These are phyloP conservation scores for Wickerhamiella hasegawae DNA, from an alignment of 805 yeast genomes.

Conservation along the genomic window DNA sequence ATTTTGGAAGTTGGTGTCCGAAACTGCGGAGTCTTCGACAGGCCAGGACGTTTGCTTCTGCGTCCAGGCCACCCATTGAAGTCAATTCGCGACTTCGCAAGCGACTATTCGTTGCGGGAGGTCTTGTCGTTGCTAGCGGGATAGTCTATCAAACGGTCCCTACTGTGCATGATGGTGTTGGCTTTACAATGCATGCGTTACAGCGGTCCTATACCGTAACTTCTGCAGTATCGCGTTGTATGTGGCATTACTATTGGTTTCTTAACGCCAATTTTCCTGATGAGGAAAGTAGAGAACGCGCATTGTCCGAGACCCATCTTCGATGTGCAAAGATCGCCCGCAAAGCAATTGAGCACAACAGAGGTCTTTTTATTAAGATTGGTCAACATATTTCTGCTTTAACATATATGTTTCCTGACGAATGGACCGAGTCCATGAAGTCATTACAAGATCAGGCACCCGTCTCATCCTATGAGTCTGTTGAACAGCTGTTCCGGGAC, in stretches of 20 bases:
- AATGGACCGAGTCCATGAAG: conserved; percentile 92
- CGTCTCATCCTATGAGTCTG: conserved; percentile 50
- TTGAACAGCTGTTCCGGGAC: conserved; percentile 43
- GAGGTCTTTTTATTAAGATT: conserved; percentile 83
- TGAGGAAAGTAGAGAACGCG: conserved; percentile 32
- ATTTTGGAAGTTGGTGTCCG: too few relatives aligned
- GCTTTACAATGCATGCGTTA: conserved; percentile 14
- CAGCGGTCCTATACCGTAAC: conserved; percentile 19
- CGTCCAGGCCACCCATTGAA: too few relatives aligned
- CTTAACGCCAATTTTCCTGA: conserved; percentile 30
- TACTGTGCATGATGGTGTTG: conserved; percentile 13
- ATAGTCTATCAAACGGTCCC: conserved; percentile 13
- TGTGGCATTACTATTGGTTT: conserved; percentile 46
- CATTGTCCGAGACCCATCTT: conserved; percentile 50
- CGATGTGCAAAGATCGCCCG: conserved; percentile 68
- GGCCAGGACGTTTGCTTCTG: too few relatives aligned
- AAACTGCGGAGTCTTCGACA: too few relatives aligned
- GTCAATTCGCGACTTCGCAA: too few relatives aligned
- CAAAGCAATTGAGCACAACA: conserved; percentile 65
- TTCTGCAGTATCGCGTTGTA: conserved; percentile 34
- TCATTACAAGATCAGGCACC: conserved; percentile 91
- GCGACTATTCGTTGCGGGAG: background rate
- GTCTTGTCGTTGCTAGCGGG: background rate
- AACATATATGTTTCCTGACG: conserved; percentile 76
- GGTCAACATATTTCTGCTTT: conserved; percentile 92